Base-by-base conservation (phyloP, 495 filamentous ascomycete genomes). In the Penicillium subrubescens region DNA sequence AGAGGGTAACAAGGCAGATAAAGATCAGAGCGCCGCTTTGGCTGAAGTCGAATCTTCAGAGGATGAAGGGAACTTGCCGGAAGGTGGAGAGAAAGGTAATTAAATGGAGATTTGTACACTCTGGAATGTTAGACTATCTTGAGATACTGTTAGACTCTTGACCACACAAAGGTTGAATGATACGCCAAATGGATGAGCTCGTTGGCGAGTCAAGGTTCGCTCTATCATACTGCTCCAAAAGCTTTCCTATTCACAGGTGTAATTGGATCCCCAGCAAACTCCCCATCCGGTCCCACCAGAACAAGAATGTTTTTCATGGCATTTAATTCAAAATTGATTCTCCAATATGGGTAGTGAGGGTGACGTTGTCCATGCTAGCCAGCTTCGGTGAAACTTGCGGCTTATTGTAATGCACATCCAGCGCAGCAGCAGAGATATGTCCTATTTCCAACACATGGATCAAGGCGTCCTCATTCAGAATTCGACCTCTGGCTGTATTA, bases 391-490 rank as follows among this genome's bases (percentile, higher is more conserved):
- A 67, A 12, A 71, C 68, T 23, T 64, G 65, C 5, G 63, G 88
- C 73, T 90, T 88, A 56, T 83, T 59, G 10, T 81, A 81, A 69
- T 89, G 86, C 54, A 92, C 89, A 65, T 90, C 89, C 60, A 91
- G 76, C n/a, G 86, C 88, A 1, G 83, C 84, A 5, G 82, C 79
- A 1, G 77, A 71, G 4, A 91, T 41, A 10, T 75, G 66, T 0
- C 81, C 81, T 1, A 60, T 62, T 46, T 89, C 83, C 31, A 91
- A 69, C 23, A 89, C 89, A 14, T 82, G 79, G 0, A 87, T 81
- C 27, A 92, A 73, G n/a, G 87, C 89, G 27, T 85, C 85, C 70
- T 91, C 88, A 65, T 91, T 86, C 2, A 91, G 81, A 6, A 91
- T 76, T 27, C 75, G 78, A 1, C 89, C 88, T 37, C 89, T 78